Conservation (phyloP, 2,329 filamentous ascomycete species). For the Aspergillus sp. region DNA sequence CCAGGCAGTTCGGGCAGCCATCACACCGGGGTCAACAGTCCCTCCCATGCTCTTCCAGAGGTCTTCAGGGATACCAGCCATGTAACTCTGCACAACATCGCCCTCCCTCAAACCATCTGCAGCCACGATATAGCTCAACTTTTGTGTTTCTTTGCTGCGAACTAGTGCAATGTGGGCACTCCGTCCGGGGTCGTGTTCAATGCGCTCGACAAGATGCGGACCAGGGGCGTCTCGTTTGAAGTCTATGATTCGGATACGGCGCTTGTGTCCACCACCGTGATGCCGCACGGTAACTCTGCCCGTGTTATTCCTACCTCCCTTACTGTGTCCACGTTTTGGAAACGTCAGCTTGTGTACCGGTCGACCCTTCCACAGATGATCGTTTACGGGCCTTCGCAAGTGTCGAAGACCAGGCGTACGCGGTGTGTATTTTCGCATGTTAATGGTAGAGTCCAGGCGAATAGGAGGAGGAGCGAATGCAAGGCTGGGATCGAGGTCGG, state of each 20-base stretch:
- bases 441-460: conserved; percentile 42
- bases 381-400: conserved; percentile 87
- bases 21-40: conserved; percentile 86
- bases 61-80: conserved; percentile 81
- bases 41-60: conserved; percentile 91
- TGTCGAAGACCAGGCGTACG: conserved; percentile 90
- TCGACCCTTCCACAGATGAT: conserved; percentile 93
- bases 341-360: conserved; percentile 81
- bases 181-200: conserved; percentile 93
- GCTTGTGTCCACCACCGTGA: conserved; percentile 86
- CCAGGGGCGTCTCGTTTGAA: conserved; percentile 78
- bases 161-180: conserved; percentile 90
- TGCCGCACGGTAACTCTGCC: conserved; percentile 87
- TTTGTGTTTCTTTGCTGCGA: conserved; percentile 69
- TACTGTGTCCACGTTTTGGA: conserved; percentile 86
- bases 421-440: conserved; percentile 85
- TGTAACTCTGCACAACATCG: conserved; percentile 89
- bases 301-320: conserved; percentile 87
- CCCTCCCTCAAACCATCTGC: conserved; percentile 90
- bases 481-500: conserved; percentile 37
- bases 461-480: conserved; percentile 48
- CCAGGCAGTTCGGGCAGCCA: conserved; percentile 91
- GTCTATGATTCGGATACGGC: conserved; percentile 88
- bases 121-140: conserved; percentile 90
- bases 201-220: conserved; percentile 83